Conservation (phyloP, 2,329 filamentous ascomycete genomes). For the Elsinoe necatrix region DNA sequence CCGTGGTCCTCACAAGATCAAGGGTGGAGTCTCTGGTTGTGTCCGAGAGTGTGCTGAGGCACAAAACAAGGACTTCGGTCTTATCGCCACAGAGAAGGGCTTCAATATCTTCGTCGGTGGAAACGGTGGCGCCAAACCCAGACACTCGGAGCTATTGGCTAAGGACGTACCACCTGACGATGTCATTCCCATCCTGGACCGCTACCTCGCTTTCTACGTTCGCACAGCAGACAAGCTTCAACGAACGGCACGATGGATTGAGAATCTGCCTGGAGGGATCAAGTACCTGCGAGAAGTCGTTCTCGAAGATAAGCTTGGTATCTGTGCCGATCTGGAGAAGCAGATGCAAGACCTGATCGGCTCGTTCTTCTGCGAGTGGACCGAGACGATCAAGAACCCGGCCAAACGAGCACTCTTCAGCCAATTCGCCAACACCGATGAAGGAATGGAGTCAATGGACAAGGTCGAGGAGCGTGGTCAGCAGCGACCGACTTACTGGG, state of each 20-base stretch:
- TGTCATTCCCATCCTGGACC: conserved; percentile 74
- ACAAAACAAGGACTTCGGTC: conserved; percentile 86
- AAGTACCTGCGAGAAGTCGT: conserved; percentile 75
- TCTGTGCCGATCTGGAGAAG: conserved; percentile 71
- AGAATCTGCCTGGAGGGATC: conserved; percentile 74
- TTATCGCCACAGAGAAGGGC: conserved; percentile 86
- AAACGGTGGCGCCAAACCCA: conserved; percentile 79
- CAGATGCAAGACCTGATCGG: conserved; percentile 83
- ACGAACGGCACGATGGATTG: conserved; percentile 80
- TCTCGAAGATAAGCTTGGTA: conserved; percentile 76
- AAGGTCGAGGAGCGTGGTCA: conserved; percentile 65
- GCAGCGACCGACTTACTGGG: conserved; percentile 67
- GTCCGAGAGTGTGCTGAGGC: conserved; percentile 91
- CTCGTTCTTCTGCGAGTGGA: conserved; percentile 87
- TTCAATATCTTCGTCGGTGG: conserved; percentile 89
- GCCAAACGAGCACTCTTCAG: conserved; percentile 60
- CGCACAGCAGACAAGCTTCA: conserved; percentile 85
- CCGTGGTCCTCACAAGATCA: conserved; percentile 81
- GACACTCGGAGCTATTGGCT: conserved; percentile 72
- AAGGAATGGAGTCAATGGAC: conserved; percentile 58
- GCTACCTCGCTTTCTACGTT: conserved; percentile 90
- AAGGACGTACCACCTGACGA: conserved; percentile 79
- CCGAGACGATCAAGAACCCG: conserved; percentile 65
- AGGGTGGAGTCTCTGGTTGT: conserved; percentile 81
- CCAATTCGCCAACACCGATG: conserved; percentile 76